Base-by-base conservation (phyloP, 495 filamentous ascomycete genomes). In the Sabuloglossum arenarium region DNA sequence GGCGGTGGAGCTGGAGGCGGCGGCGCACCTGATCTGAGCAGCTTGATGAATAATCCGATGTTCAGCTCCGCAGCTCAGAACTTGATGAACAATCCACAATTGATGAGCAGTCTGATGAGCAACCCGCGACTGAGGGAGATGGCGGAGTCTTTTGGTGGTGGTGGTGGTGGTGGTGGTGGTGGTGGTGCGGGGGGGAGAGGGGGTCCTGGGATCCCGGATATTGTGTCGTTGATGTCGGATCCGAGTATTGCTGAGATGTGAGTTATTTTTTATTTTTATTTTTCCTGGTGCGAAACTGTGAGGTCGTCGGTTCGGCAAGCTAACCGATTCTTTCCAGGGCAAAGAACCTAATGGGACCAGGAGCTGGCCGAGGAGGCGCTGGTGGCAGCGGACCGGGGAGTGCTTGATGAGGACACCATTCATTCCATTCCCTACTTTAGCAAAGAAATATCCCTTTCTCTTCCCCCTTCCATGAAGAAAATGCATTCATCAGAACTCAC, bases 41-140 rank as follows among this genome's bases (percentile, higher is more conserved):
- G 72, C 55, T 78, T 98, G 64, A 96, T 98, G 91, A 86, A 69
- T 69, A 97, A 98, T 73, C 91, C 91, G 43, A 96, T 97, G 91
- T 89, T 98, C 67, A 73, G 87, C 43, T 82, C 73, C 71, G 94
- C 96, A 86, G 91, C 91, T 25, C 86, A 94, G 74, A 95, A 86
- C 65, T 66, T 98, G 43, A 96, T 96, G 90, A 84, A 79, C 67
- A 96, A 98, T 69, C 91, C 91, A 12, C 82, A 93, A 6, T 79
- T 84, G 76, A 79, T 98, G 74, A 76, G 75, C 65, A 86, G 86
- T 62, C 66, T 97, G 55, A 94, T 97, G 88, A 88, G 74, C 73
- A 94, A 97, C 70, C 90, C 90, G n/a, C 75, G 78, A 54, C 66
- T 97, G 59, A 73, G 84, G 46, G 76, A 90, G 64, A 86, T 95